Percentiles rank a stretch among this genome's conserved stretches.
Evolutionary conservation across 2,329 filamentous ascomycete species (phyloP).

Genomic region (Fusarium nisikadoi): DNA sequence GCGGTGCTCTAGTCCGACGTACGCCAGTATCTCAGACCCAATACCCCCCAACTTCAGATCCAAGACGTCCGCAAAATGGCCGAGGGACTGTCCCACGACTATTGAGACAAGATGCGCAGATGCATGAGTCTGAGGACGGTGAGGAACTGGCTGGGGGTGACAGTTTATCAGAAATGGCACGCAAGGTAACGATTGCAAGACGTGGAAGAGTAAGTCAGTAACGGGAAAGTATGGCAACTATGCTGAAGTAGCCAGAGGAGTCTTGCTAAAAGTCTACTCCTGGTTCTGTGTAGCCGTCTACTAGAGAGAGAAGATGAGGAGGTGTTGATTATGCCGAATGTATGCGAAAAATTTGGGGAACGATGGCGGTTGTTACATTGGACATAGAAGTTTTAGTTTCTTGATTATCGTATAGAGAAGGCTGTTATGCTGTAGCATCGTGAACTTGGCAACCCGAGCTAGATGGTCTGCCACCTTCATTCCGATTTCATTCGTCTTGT

Average conservation of each 20-base stretch:
- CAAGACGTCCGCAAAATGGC: background rate
- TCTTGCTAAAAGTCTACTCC: fast-evolving
- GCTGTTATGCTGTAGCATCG: fast-evolving
- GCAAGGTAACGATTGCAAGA: fast-evolving
- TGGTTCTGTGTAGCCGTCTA: fast-evolving
- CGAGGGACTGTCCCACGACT: background rate
- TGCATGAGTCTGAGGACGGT: fast-evolving
- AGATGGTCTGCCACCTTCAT: no score
- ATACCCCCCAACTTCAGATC: no score
- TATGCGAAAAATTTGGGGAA: fast-evolving
- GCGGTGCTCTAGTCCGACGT: background rate
- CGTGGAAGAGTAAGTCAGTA: background rate
- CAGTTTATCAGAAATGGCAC: fast-evolving
- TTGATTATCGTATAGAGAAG: background rate
- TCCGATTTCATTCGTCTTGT: no score
- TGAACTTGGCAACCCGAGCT: no score
- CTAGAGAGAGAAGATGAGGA: fast-evolving
- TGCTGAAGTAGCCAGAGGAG: fast-evolving
- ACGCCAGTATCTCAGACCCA: background rate
- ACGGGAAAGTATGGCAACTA: fast-evolving
- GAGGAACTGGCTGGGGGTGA: fast-evolving
- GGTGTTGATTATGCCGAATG: fast-evolving
- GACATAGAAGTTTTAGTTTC: fast-evolving
- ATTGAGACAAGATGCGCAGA: background rate
- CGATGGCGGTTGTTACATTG: background rate